Conservation (phyloP, 192 early-diverging fungal species). For the Podila verticillata region DNA sequence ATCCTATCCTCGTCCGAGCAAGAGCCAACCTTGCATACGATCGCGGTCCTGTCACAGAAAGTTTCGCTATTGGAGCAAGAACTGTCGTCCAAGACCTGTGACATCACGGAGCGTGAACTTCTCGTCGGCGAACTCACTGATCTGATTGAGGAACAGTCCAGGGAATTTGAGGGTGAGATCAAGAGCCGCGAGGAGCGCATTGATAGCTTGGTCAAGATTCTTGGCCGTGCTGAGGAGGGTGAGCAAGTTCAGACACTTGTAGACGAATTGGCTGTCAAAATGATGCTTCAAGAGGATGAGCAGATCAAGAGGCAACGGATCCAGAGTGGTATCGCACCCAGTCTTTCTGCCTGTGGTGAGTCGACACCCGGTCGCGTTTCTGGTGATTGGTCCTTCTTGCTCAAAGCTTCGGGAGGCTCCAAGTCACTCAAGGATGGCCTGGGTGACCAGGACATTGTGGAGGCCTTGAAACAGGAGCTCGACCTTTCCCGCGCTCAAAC, state of each 20-base stretch:
- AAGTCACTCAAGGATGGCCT: conserved; percentile 2
- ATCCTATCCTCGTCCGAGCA: conserved; percentile 29
- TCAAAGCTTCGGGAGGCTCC: conserved; percentile 3
- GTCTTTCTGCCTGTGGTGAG: conserved; percentile 1
- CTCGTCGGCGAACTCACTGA: conserved; percentile 40
- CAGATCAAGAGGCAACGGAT: conserved; percentile 19
- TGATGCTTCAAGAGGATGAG: conserved; percentile 35
- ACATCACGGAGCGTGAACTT: conserved; percentile 42
- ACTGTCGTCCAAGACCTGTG: conserved; percentile 34
- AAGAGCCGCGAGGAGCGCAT: conserved; percentile 31
- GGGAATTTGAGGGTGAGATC: conserved; percentile 21
- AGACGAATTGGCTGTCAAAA: conserved; percentile 33
- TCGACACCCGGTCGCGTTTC: neutral
- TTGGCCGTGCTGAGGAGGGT: conserved; percentile 21
- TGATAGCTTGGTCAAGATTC: conserved; percentile 21
- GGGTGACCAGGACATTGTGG: conserved; percentile 26
- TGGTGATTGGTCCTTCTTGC: conserved; percentile 34
- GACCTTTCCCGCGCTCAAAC: conserved; percentile 23
- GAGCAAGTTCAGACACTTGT: conserved; percentile 33
- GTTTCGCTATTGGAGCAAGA: conserved; percentile 42
- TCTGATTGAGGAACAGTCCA: conserved; percentile 36
- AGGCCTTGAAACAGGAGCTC: conserved; percentile 22
- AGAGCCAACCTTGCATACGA: conserved; percentile 34
- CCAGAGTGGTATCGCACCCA: conserved; percentile 10
- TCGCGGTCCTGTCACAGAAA: conserved; percentile 42